Conservation (phyloP, 352 stramenopile species). For the Pythium pyrilobum region DNA sequence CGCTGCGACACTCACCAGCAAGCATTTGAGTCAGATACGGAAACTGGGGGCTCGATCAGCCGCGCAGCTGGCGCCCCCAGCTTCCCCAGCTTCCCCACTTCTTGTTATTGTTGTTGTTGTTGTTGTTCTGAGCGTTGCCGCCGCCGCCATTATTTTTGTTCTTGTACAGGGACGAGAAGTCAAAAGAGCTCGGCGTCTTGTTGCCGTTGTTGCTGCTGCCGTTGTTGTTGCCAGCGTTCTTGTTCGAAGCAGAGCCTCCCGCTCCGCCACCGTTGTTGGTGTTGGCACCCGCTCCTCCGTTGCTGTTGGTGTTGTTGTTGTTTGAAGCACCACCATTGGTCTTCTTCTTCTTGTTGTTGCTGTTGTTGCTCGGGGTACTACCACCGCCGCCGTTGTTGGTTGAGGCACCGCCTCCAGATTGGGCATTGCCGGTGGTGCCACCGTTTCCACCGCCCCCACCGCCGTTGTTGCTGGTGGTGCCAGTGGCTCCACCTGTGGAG, state of each 20-base stretch:
- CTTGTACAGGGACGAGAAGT: background rate
- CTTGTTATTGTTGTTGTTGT: constrained; percentile 4
- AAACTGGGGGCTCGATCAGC: too few relatives aligned
- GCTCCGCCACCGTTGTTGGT: background rate
- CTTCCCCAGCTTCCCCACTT: background rate
- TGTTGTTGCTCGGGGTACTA: too few relatives aligned
- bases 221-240: background rate
- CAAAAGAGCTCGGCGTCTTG: background rate
- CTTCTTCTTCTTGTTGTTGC: too few relatives aligned
- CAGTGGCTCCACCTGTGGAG: too few relatives aligned
- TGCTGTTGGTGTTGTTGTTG: too few relatives aligned
- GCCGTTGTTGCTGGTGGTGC: background rate
- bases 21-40: too few relatives aligned
- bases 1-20: too few relatives aligned
- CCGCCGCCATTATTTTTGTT: constrained; percentile 1
- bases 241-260: background rate
- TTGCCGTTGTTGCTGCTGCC: background rate
- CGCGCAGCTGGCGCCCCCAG: background rate
- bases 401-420: too few relatives aligned
- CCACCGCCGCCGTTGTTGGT: too few relatives aligned
- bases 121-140: background rate
- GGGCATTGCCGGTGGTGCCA: too few relatives aligned
- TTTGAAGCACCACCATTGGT: too few relatives aligned
- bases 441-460: background rate
- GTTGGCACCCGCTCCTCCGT: background rate